Percentiles rank a stretch among this genome's conserved stretches.
Evolutionary conservation across 176 grass and related monocot genomes (phyloP).

Genomic region (Musa troglodytarum): DNA sequence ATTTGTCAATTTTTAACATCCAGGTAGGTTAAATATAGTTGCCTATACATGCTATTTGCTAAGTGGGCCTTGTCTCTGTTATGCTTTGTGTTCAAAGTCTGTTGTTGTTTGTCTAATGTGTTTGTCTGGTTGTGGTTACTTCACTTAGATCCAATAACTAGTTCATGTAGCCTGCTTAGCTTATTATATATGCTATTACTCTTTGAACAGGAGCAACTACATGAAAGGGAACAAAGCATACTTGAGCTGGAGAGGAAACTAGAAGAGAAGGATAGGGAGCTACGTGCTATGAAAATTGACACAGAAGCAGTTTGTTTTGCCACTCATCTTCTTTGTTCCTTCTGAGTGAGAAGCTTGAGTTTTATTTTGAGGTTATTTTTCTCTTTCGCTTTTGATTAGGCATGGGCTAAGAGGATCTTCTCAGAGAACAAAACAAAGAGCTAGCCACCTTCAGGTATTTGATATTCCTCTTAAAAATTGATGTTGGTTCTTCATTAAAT

Average conservation of each 20-base stretch:
- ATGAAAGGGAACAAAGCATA: conserved; percentile 82
- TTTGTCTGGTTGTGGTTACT: neutral
- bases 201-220: conserved; percentile 70
- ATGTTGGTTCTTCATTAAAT: neutral
- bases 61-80: too few species aligned
- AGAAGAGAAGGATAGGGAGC: conserved; percentile 66
- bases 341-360: neutral
- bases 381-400: conserved; percentile 36
- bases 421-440: conserved; percentile 96
- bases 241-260: conserved; percentile 86
- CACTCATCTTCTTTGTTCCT: neutral
- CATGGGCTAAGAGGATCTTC: conserved; percentile 95
- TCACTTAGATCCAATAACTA: neutral
- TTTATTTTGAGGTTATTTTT: conserved; percentile 2
- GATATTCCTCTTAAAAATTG: conserved; percentile 2
- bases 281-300: conserved; percentile 77
- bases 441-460: conserved; percentile 65
- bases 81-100: neutral
- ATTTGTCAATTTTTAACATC: neutral
- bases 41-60: neutral
- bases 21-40: neutral
- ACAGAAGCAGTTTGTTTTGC: conserved; percentile 69
- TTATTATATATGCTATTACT: neutral
- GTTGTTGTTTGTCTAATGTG: neutral
- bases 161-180: neutral